phyloP scores from a whole-genome alignment of 129 eudicot species.

The Calendula officinalis region DNA sequence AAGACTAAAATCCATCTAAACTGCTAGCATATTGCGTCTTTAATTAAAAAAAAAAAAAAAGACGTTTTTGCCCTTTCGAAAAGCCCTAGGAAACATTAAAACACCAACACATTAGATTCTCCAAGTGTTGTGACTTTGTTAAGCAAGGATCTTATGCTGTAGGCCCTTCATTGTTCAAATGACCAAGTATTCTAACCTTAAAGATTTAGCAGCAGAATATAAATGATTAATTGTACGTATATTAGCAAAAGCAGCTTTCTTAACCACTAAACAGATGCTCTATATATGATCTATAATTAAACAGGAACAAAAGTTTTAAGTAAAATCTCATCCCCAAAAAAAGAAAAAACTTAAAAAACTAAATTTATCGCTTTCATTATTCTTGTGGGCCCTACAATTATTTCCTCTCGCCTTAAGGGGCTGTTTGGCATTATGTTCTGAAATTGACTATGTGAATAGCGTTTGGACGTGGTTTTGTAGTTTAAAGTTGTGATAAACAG shows the following conservation, averaged over 20 bases:
- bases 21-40: neutral
- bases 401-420: too few relatives aligned
- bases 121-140: conserved; percentile 25
- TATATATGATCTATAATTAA: conserved; percentile 7
- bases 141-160: conserved; percentile 38
- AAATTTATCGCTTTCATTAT: neutral
- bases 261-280: conserved; percentile 18
- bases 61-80: conserved; percentile 13
- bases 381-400: conserved; percentile 1
- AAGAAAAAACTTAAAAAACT: neutral
- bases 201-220: conserved; percentile 21
- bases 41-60: too few relatives aligned
- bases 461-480: too few relatives aligned
- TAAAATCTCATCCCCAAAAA: conserved; percentile 20
- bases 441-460: too few relatives aligned
- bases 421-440: too few relatives aligned
- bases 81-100: conserved; percentile 9
- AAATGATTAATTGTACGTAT: conserved; percentile 18
- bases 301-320: neutral
- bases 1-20: neutral
- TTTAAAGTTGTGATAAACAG: too few relatives aligned
- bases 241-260: conserved; percentile 21
- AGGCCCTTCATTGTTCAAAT: conserved; percentile 21
- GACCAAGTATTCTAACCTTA: conserved; percentile 25
- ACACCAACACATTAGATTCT: conserved; percentile 22